Base-by-base conservation (phyloP, 768 basidiomycete species). In the Boletus fagicola region DNA sequence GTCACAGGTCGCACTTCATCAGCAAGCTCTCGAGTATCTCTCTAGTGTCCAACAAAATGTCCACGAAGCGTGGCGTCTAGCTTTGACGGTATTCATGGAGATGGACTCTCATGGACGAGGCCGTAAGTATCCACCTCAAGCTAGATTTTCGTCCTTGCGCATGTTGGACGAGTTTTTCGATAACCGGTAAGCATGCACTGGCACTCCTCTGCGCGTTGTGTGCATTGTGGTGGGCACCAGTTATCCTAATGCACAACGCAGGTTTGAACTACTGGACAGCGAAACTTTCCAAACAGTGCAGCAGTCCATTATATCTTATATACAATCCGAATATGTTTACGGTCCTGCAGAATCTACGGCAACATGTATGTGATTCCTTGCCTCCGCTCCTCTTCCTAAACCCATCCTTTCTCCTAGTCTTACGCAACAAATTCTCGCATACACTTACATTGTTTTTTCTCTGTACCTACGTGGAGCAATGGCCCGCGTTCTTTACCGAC, bases 341-440 rank as follows among this genome's bases (percentile, higher is more conserved):
- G 95, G 95, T 35, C 74, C 86, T 33, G 91, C 92, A 45, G 95
- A 98, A 76, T 82, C 84, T 24, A 84, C 81, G 61, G 85, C 91
- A 49, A 69, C 87, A 50, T 97, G 94, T 94, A 69, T 75, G 94
- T 80, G 15, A 43, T 51, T 62, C 39, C n/a, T 55, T 40, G 11
- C n/a, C 49, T 51, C 11, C 2, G 4, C 6, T 36, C 33, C 42
- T 53, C 39, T 35, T 4, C 47, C 58, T 65, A 49, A 62, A 31
- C 42, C 33, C 22, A 42, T 36, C 51, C 16, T 57, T 63, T 54
- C 67, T 61, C 51, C 42, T 59, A 95, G 93, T 90, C 74, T 75
- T 98, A 53, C 87, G 95, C 69, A 98, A 98, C 79, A 97, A 97
- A 73, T 92, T 94, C 76, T 90, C 91, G 28, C 92, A 94, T 76